phyloP scores from a whole-genome alignment of 2,329 filamentous ascomycete genomes.

The Verticillium tricorpus region DNA sequence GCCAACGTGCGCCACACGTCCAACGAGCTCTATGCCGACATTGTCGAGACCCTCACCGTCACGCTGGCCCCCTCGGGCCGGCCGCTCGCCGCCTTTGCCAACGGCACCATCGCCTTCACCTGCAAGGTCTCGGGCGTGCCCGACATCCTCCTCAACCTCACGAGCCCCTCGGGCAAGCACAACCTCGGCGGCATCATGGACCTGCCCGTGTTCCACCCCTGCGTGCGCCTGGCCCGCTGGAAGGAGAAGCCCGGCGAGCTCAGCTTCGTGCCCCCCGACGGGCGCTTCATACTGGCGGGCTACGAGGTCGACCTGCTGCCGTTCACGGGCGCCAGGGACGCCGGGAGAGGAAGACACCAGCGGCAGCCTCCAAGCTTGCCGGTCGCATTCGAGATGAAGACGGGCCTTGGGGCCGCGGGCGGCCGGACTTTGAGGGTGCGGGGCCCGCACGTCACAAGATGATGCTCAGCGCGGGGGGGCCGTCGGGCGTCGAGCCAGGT shows the following conservation, averaged over 20 bases:
- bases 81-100: conserved; percentile 78
- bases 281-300: conserved; percentile 85
- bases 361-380: conserved; percentile 70
- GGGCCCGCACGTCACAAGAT: conserved; percentile 64
- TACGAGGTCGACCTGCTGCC: conserved; percentile 92
- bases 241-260: conserved; percentile 82
- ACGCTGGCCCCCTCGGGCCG: conserved; percentile 87
- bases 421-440: conserved; percentile 87
- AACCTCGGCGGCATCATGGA: conserved; percentile 72
- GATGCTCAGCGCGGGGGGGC: conserved; percentile 41
- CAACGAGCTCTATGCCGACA: conserved; percentile 95
- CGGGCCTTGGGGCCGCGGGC: conserved; percentile 67
- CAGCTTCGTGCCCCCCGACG: conserved; percentile 95
- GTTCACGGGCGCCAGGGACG: conserved; percentile 53
- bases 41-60: conserved; percentile 84
- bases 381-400: conserved; percentile 78
- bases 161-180: conserved; percentile 75
- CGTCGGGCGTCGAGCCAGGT: conserved; percentile 30
- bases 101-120: conserved; percentile 92
- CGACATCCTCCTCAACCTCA: conserved; percentile 78
- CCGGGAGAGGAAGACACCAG: too few species aligned
- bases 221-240: conserved; percentile 87
- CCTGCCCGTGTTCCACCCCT: conserved; percentile 92
- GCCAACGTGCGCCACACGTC: conserved; percentile 92
- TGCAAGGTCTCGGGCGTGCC: conserved; percentile 93